Percentiles rank a stretch among this genome's conserved stretches.
Evolutionary conservation across 306 rosid genomes (phyloP).

Genomic region (Prunus mongolica): DNA sequence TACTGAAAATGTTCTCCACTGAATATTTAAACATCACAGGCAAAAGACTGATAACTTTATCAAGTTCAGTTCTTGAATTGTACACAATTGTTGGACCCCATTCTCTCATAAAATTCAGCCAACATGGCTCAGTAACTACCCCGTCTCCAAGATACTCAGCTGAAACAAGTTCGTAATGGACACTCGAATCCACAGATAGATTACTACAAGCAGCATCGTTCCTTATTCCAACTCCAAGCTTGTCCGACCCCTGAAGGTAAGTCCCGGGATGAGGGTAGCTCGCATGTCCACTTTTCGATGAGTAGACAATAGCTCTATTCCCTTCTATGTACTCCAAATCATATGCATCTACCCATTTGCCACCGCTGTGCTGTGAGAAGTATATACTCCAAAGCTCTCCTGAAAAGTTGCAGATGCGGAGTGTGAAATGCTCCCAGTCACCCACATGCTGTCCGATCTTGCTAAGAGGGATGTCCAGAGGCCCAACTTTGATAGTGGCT

Average conservation of each 20-base stretch:
- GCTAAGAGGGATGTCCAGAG: constrained; percentile 40
- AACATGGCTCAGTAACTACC: constrained; percentile 38
- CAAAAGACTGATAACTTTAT: constrained; percentile 32
- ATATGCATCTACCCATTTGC: constrained; percentile 53
- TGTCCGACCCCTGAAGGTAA: constrained; percentile 50
- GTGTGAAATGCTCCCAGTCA: constrained; percentile 95
- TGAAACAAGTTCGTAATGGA: constrained; percentile 39
- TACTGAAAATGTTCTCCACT: constrained; percentile 24
- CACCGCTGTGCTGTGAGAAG: constrained; percentile 56
- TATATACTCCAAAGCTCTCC: constrained; percentile 55
- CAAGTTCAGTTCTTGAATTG: constrained; percentile 41
- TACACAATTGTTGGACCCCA: constrained; percentile 61
- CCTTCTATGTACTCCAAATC: constrained; percentile 48
- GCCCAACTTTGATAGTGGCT: constrained; percentile 66
- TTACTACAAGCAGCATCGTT: constrained; percentile 42
- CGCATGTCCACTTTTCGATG: constrained; percentile 52
- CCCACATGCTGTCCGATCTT: constrained; percentile 69
- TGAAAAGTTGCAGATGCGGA: constrained; percentile 46
- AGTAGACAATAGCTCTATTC: constrained; percentile 46
- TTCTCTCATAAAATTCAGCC: constrained; percentile 56
- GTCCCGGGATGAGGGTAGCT: constrained; percentile 50
- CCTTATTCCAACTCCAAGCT: constrained; percentile 49
- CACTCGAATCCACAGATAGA: constrained; percentile 43
- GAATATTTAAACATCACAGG: constrained; percentile 30
- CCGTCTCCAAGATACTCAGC: constrained; percentile 47